These are phyloP conservation scores for Saturnispora silvae DNA, from an alignment of 805 yeast genomes.

Conservation along the genomic window DNA sequence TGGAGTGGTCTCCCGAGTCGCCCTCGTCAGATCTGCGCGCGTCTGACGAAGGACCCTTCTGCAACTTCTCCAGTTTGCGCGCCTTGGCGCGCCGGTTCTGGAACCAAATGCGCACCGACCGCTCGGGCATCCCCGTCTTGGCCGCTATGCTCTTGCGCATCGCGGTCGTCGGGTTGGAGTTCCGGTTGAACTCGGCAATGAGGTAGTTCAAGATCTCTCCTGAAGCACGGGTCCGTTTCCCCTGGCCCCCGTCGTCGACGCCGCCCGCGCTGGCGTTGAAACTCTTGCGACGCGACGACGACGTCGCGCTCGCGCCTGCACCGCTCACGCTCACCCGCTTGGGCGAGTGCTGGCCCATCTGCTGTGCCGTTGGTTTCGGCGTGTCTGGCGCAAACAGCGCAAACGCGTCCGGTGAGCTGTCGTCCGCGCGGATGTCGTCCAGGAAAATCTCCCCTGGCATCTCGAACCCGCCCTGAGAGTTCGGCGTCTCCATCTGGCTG, in stretches of 20 bases:
- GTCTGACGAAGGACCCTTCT: constrained; percentile 14
- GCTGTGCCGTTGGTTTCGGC: neutral
- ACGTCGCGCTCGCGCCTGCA: no score
- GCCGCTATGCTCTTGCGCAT: constrained; percentile 59
- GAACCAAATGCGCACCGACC: constrained; percentile 88
- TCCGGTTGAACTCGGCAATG: constrained; percentile 55
- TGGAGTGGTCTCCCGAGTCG: neutral
- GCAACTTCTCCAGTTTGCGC: constrained; percentile 47
- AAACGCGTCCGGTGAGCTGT: constrained; percentile 2
- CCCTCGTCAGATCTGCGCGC: neutral
- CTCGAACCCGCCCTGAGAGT: constrained; percentile 1
- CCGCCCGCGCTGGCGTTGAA: no score
- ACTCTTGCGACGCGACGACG: constrained; percentile 4
- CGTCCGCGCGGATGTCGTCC: neutral
- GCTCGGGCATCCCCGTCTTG: constrained; percentile 71
- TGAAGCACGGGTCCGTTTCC: constrained; percentile 27
- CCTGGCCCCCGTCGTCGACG: constrained; percentile 8
- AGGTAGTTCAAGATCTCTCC: constrained; percentile 68
- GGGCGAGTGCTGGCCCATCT: constrained; percentile 6
- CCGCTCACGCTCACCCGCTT: constrained; percentile 4
- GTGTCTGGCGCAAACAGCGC: neutral
- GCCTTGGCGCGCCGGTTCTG: constrained; percentile 79
- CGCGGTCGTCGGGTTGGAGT: constrained; percentile 69
- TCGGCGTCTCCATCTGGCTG: constrained; percentile 2
- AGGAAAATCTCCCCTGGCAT: neutral